Base-by-base conservation (phyloP, 106 monocot genomes). In the Ottelia alismoides region DNA sequence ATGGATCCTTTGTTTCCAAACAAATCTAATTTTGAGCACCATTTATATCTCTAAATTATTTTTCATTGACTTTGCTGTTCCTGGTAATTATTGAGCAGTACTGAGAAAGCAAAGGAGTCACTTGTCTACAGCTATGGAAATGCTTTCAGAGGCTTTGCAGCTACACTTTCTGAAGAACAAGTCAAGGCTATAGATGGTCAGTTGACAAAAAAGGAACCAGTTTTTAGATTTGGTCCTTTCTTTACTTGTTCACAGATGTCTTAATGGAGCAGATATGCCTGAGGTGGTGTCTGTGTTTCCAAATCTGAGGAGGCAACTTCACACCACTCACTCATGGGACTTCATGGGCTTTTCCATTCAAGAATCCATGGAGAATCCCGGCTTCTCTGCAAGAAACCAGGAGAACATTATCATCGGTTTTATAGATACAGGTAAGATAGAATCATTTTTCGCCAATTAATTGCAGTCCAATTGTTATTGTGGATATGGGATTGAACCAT, bases 311-410 rank as follows among this genome's bases (percentile, higher is more conserved):
- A 88, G 84, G 50, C 74, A 35, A 3, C 48, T 88, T 25, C 84
- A 88, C 31, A 96, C 88, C 20, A 96, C 94, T 3, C 88, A 72
- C 63, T 96, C 94, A 28, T 96, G 94, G 94, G 88, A 96, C 50
- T 96, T 96, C 76, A 76, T 96, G 76, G 88, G 94, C 9, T 74
- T 96, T 28, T 30, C 64, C 2, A 31, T 48, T 10, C 63, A 88
- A 61, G 84, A 73, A 55, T 70, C 49, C 12, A 70, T 55, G 68
- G 84, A 88, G 53, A 76, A 85, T 26, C 77, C 87, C 5, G 93
- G 84, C 27, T 84, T 80, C 35, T 84, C 84, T 1, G 82, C 78
- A n/a, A 85, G 67, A 65, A 88, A 96, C 57, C 94, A 96, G 46
- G 73, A 85, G 64, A 85, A 96, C 62, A 84, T 96, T 52, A 88